Conservation (phyloP, 345 rosid genomes). For the Tarenaya hassleriana region DNA sequence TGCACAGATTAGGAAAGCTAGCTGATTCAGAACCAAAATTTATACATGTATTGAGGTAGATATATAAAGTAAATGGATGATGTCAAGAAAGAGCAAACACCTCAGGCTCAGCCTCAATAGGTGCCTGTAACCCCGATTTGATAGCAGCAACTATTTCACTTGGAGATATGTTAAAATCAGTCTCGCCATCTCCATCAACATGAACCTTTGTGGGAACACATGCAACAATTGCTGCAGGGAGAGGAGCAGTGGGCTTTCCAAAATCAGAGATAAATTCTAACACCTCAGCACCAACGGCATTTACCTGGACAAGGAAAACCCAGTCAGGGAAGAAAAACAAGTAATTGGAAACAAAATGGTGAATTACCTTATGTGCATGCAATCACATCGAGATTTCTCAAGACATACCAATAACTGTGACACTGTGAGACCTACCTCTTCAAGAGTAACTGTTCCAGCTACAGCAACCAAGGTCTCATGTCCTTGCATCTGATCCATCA, state of each 20-base stretch:
- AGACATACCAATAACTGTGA: not conserved
- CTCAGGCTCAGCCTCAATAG: constrained; percentile 99
- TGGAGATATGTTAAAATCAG: constrained; percentile 72
- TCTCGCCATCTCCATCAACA: constrained; percentile 73
- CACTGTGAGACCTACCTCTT: constrained; percentile 51
- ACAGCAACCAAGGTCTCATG: constrained; percentile 85
- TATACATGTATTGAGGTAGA: constrained; percentile 13
- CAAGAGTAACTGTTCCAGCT: constrained; percentile 87
- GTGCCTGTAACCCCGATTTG: constrained; percentile 65
- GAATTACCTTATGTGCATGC: no score
- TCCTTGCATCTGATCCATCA: constrained; percentile 98
- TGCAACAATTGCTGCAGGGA: constrained; percentile 97
- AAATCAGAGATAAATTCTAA: constrained; percentile 88
- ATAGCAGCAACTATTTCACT: constrained; percentile 67
- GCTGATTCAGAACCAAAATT: constrained; percentile 20
- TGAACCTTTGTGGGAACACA: constrained; percentile 91
- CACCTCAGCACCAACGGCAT: constrained; percentile 82
- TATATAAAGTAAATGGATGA: constrained; percentile 13
- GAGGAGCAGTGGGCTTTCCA: constrained; percentile 85
- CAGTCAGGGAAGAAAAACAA: constrained; percentile 12
- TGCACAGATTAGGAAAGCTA: constrained; percentile 33
- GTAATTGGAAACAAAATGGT: no score
- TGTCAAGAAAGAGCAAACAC: constrained; percentile 31
- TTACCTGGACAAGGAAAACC: constrained; percentile 50
- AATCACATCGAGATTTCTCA: no score